Evolutionary conservation across 371 early-diverging fungal genomes (phyloP), one percentile per base, ranked within the genome.

Genomic region (Mucor saturninus): DNA sequence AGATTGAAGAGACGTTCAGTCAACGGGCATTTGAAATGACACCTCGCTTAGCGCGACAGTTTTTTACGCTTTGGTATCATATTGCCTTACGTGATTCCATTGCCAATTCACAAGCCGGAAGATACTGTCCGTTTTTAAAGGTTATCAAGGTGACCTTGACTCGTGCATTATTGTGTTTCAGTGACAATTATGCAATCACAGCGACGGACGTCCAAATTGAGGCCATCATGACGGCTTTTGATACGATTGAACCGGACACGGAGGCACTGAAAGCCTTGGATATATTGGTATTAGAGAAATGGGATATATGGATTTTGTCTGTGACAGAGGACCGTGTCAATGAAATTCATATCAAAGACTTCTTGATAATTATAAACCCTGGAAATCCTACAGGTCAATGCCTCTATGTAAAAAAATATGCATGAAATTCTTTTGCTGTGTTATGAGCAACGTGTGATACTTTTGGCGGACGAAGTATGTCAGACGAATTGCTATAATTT

Each of bases 401-500:
- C 61, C 83, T 97, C 14, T 67, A 75, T 4, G 81, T 81, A 60
- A 83, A 84, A 38, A 92, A 93, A 69, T 93, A 21, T 97, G 86
- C 72, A 73, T 10, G 91, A 92, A 51, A 89, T 97, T 39, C 78
- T 96, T 45, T 73, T 79, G 8, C 93, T 96, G 67, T 94, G 94
- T 76, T 80, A 86, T 59, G 67, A 77, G 62, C 88, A 97, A 67
- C 72, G 76, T 9, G 67, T 97, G 21, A 86, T 95, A 4, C 63
- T 97, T 26, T 71, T 97, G 56, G 97, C 98, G 2, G 98, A 97
- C 72, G 97, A 97, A 68, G 98, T 97, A n/a, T 97, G 97, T 74
- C 97, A 97, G 82, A 86, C 93, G 54, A 97, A 97, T 77, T 86
- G 94, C 53, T 97, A 96, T 81, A 61, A 74, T 29, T 89, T 91